Conservation (phyloP, 2,329 filamentous ascomycete species). For the Mycogone perniciosa region DNA sequence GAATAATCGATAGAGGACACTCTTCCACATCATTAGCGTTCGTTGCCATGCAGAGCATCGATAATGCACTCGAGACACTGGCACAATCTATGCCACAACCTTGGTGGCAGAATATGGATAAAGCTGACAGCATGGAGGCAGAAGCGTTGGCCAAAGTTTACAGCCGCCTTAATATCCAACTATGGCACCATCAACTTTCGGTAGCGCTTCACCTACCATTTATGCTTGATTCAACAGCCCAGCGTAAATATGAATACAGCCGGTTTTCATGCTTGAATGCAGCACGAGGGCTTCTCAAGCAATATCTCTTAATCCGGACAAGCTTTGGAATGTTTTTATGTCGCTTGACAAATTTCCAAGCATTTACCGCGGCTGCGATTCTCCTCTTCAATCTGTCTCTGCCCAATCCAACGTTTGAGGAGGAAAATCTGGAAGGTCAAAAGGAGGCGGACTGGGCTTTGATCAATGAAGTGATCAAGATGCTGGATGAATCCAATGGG, state of each 20-base stretch:
- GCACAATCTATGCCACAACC: conserved; percentile 2
- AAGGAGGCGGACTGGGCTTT: conserved; percentile 4
- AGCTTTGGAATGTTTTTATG: conserved; percentile 10
- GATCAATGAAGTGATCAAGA: neutral
- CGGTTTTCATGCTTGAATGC: conserved; percentile 6
- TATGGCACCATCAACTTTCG: conserved; percentile 9
- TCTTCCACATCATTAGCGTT: neutral
- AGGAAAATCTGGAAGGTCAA: neutral
- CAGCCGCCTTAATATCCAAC: conserved; percentile 5
- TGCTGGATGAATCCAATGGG: conserved; percentile 1
- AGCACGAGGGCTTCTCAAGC: conserved; percentile 5
- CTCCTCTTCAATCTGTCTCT: conserved; percentile 8
- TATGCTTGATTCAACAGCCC: conserved; percentile 4
- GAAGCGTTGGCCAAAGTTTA: conserved; percentile 4
- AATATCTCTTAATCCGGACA: conserved; percentile 3
- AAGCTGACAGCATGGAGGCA: neutral
- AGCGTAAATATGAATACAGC: conserved; percentile 5
- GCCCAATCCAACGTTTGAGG: neutral
- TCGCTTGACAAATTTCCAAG: conserved; percentile 9
- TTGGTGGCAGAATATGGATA: conserved; percentile 7
- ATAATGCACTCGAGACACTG: neutral
- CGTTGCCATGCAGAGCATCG: neutral
- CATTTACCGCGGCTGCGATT: conserved; percentile 7
- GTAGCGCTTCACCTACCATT: conserved; percentile 8
- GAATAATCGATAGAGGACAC: conserved; percentile 4